Evolutionary conservation across 2,329 filamentous ascomycete species (phyloP).

Genomic region (Calonectria fujianensis): DNA sequence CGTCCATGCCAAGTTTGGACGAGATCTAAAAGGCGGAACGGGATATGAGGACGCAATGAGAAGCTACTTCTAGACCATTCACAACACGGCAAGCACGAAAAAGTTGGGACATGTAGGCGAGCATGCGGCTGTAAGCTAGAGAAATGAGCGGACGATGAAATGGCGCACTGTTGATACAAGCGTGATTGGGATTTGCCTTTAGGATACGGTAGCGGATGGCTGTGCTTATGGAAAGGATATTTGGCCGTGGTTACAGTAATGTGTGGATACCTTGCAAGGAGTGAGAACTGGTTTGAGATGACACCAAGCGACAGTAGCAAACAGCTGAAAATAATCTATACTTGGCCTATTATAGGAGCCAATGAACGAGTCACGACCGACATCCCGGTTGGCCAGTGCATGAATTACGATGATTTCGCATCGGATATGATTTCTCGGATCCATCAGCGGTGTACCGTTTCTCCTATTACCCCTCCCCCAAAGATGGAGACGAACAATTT

Average conservation of each 20-base stretch:
- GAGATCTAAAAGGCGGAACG: slow-evolving; percentile 86
- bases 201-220: slow-evolving; percentile 12
- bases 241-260: neutral
- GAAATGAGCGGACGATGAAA: neutral
- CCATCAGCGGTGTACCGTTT: neutral
- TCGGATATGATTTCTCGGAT: slow-evolving; percentile 27
- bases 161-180: slow-evolving; percentile 18
- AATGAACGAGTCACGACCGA: neutral
- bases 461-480: slow-evolving; percentile 2
- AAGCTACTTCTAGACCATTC: slow-evolving; percentile 77
- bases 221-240: slow-evolving; percentile 6
- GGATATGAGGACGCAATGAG: slow-evolving; percentile 91
- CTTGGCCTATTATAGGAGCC: slow-evolving; percentile 3
- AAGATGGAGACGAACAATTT: slow-evolving; percentile 32
- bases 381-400: slow-evolving; percentile 21
- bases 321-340: slow-evolving; percentile 16
- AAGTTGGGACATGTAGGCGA: neutral
- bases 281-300: slow-evolving; percentile 13
- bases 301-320: neutral
- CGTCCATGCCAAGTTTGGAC: slow-evolving; percentile 87
- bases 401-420: slow-evolving; percentile 33
- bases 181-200: slow-evolving; percentile 21
- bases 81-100: too few relatives aligned
- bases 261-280: slow-evolving; percentile 24
- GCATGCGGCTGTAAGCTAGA: slow-evolving; percentile 19